Base-by-base conservation (phyloP, 805 yeast species). In the Ogataea nitratoaversa region DNA sequence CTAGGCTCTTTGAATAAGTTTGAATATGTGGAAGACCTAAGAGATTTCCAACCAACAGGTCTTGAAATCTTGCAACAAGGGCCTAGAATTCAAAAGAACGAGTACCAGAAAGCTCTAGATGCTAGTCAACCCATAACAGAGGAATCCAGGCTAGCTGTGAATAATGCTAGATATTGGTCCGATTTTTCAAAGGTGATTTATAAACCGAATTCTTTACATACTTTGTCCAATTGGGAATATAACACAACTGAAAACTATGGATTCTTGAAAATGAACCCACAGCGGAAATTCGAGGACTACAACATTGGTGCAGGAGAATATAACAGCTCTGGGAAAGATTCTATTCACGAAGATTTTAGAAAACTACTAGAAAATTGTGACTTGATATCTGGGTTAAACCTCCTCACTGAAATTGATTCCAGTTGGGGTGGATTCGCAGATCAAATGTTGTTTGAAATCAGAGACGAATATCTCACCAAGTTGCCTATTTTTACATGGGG, bases 391-490 rank as follows among this genome's bases (percentile, higher is more conserved):
- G 96, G 96, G 0, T 42, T 93, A 8, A 84, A 84, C 49, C 36
- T 86, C 0, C 53, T 81, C 2, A 74, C 84, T 0, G 96, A 89
- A 38, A 49, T 82, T 3, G 95, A 86, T 54, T 70, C 78, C 18
- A 84, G 83, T 0, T 91, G 98, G 98, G 83, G 88, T 36, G 95
- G 95, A 0, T 78, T 84, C 50, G 60, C 85, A 4, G 57, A 63
- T 30, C 68, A 70, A 34, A 48, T 79, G 46, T 42, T 89, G 19
- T 52, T 63, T n/a, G 72, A 70, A 7, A 37, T 89, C 16, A 68
- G 76, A 40, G 96, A 90, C 56, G 95, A 86, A 51, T 82, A 74
- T 50, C 66, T 81, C 13, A 72, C 81, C 2, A 79, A 78, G 51
- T 54, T 60, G 2, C 51, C 68, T 2, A 45, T 72, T 0, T 66